Evolutionary conservation across 352 stramenopile species (phyloP).

Genomic region (Pythium folliculosum): DNA sequence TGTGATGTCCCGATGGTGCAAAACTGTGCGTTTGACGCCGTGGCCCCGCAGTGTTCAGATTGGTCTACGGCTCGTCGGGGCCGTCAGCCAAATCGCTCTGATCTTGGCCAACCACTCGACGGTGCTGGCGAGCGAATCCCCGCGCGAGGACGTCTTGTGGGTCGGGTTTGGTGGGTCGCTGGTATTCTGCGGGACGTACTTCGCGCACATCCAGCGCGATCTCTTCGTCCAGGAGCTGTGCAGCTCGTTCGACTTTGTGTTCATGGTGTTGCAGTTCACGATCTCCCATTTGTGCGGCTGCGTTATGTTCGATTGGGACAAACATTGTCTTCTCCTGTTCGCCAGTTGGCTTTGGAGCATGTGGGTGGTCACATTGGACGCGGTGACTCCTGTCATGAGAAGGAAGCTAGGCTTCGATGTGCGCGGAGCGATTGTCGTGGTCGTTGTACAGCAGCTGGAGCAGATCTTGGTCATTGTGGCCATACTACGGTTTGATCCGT

Average conservation of each 20-base stretch:
- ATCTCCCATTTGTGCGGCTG: conserved; percentile 7
- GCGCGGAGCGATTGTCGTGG: not conserved
- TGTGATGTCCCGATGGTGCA: not conserved
- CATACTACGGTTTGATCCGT: not conserved
- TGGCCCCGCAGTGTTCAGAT: not conserved
- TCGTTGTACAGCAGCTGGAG: not conserved
- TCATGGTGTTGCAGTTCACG: conserved; percentile 7
- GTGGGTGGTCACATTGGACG: conserved; percentile 25
- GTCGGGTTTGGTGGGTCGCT: not conserved
- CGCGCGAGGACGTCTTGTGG: not conserved
- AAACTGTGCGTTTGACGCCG: not conserved
- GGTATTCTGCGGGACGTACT: not conserved
- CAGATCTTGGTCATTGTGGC: not conserved
- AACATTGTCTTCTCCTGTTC: not conserved
- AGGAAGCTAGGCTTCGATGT: not conserved
- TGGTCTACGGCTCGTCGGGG: not conserved
- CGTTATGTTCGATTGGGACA: conserved; percentile 4
- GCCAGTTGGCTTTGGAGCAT: conserved; percentile 15
- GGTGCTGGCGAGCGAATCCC: not conserved
- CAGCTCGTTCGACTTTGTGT: conserved; percentile 13
- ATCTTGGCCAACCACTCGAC: not conserved
- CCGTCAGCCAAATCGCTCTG: not conserved
- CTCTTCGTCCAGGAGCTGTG: not conserved
- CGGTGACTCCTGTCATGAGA: not conserved
- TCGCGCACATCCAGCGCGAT: not conserved